Evolutionary conservation across 163 green algal species (phyloP).

Genomic region (Chlamydomonas reinhardtii): DNA sequence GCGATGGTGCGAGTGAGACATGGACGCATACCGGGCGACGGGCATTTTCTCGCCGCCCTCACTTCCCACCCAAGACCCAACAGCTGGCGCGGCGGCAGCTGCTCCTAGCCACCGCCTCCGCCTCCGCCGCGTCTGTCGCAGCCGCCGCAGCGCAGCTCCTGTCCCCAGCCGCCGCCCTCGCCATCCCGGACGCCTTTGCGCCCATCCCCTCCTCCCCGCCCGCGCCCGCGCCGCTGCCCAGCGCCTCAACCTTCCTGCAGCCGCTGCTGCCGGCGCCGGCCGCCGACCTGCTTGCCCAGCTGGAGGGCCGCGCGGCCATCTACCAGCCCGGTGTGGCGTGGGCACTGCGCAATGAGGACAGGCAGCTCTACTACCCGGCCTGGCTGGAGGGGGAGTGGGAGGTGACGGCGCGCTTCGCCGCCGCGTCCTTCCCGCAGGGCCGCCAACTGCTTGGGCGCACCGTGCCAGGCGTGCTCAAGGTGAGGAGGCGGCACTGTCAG

Average conservation of each 20-base stretch:
- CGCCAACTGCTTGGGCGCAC: constrained; percentile 25
- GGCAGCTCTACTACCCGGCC: constrained; percentile 44
- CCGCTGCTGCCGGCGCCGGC: constrained; percentile 18
- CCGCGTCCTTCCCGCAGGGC: constrained; percentile 43
- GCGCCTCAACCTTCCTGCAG: constrained; percentile 13
- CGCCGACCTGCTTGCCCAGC: constrained; percentile 31
- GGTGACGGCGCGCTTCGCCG: constrained; percentile 35
- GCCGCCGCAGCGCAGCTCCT: neutral
- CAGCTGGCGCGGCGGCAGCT: neutral
- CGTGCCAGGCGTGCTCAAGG: constrained; percentile 38
- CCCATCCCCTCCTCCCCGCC: no score
- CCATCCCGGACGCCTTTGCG: no score
- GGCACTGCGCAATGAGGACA: constrained; percentile 34
- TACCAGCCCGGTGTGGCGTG: constrained; percentile 25
- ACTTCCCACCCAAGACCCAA: neutral
- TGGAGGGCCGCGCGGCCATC: constrained; percentile 12
- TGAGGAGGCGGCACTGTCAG: no score
- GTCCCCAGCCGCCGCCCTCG: no score
- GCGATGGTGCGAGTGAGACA: no score
- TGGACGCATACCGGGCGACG: neutral
- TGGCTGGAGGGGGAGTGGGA: constrained; percentile 39
- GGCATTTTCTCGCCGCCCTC: no score
- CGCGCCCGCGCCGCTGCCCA: neutral
- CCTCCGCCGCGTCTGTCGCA: no score
- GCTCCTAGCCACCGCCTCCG: no score